A percentile compares a stretch with the other conserved stretches of the same genome.
Conservation (phyloP, 2,329 filamentous ascomycete species). For the Diaporthe velutina region DNA sequence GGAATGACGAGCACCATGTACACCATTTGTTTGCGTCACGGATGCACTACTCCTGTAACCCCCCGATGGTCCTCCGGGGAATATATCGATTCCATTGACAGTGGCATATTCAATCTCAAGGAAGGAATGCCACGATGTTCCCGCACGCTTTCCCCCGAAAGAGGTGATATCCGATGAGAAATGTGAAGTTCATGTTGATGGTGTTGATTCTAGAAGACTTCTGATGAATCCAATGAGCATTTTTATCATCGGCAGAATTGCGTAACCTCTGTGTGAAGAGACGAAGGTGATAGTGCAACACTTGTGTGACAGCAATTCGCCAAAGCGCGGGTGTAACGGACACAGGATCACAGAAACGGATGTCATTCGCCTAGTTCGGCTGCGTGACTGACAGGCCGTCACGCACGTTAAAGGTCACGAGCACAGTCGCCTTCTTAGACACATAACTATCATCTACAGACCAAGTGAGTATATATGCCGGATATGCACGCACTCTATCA, state of each 20-base stretch:
- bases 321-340: background rate
- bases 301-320: background rate
- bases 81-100: background rate
- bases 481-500: fast-evolving
- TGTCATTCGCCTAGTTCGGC: background rate
- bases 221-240: background rate
- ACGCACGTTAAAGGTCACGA: too few species aligned
- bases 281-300: background rate
- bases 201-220: too few species aligned
- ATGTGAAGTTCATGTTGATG: background rate
- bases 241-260: background rate
- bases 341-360: background rate
- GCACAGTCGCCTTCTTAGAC: too few species aligned
- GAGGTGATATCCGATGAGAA: too few species aligned
- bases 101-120: background rate
- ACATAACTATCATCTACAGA: too few species aligned
- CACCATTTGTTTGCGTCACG: background rate
- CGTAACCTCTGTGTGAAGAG: background rate
- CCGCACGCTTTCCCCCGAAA: too few species aligned
- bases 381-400: too few species aligned
- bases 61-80: too few species aligned
- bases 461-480: background rate
- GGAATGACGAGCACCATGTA: background rate
- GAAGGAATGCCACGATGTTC: background rate
- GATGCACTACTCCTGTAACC: background rate